These are phyloP conservation scores for Coemansia sp. DNA, from an alignment of 192 early-diverging fungal species.

Conservation along the genomic window DNA sequence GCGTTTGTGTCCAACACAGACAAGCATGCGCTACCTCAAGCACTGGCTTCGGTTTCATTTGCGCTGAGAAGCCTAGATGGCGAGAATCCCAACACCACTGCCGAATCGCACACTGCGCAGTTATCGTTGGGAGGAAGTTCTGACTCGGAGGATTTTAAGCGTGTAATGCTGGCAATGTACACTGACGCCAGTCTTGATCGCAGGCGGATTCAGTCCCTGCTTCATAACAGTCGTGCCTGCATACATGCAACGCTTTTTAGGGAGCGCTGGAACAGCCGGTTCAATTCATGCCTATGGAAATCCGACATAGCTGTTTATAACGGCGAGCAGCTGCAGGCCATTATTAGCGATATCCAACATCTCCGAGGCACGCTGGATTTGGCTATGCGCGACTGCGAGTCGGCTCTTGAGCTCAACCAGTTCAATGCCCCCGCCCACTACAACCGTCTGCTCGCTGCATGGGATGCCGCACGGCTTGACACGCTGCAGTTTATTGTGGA, in stretches of 20 bases:
- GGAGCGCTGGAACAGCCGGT: slow-evolving; percentile 15
- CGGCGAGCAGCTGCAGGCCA: neutral
- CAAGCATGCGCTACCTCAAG: neutral
- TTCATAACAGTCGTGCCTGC: slow-evolving; percentile 32
- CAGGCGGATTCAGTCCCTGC: slow-evolving; percentile 19
- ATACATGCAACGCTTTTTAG: slow-evolving; percentile 24
- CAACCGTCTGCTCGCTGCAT: slow-evolving; percentile 23
- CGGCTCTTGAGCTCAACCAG: slow-evolving; percentile 24
- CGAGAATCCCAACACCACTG: neutral
- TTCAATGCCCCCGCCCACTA: slow-evolving; percentile 33
- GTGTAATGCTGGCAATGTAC: slow-evolving; percentile 8
- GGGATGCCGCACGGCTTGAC: slow-evolving; percentile 35
- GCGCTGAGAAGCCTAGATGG: slow-evolving; percentile 15
- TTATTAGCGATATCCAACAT: neutral
- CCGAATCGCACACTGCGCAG: too few species aligned
- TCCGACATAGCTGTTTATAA: neutral
- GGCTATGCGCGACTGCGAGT: slow-evolving; percentile 14
- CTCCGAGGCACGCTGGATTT: slow-evolving; percentile 14
- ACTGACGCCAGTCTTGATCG: slow-evolving; percentile 16
- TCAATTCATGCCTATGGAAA: slow-evolving; percentile 3
- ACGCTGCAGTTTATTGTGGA: slow-evolving; percentile 23
- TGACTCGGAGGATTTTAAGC: neutral
- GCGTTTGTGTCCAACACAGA: slow-evolving; percentile 15
- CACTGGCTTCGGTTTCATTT: slow-evolving; percentile 28
- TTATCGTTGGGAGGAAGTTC: neutral